These are phyloP conservation scores for Salix arbutifolia DNA, from an alignment of 345 rosid genomes.

Conservation along the genomic window DNA sequence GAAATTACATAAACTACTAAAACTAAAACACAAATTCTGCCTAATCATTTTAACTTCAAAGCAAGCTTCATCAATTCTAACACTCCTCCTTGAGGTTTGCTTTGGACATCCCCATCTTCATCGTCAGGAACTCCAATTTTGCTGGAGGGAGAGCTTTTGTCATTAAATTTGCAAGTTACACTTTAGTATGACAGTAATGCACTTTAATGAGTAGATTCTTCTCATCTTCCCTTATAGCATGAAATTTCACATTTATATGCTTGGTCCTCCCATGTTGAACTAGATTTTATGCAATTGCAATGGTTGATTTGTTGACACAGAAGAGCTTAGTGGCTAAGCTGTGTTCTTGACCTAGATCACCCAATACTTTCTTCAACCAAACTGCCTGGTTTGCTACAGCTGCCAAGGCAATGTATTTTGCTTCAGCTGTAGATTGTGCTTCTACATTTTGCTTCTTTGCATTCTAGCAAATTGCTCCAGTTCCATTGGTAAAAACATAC, in stretches of 20 bases:
- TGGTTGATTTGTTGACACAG: background rate
- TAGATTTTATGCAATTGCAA: background rate
- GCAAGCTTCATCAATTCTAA: too few species aligned
- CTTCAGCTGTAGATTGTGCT: background rate
- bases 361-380: background rate
- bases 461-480: background rate
- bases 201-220: background rate
- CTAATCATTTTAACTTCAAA: too few species aligned
- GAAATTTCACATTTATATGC: background rate
- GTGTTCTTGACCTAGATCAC: too few species aligned
- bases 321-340: background rate
- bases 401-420: background rate
- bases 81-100: too few species aligned
- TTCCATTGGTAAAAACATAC: background rate
- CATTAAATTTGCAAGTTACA: too few species aligned
- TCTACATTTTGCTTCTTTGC: background rate
- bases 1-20: too few species aligned
- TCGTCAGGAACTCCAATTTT: too few species aligned
- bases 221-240: background rate
- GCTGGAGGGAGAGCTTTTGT: too few species aligned
- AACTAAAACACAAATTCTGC: too few species aligned
- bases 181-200: too few species aligned
- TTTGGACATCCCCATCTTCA: too few species aligned
- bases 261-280: background rate
- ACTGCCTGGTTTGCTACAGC: background rate